Conservation (phyloP, 257 asterid species). For the Jacaranda mimosifolia region DNA sequence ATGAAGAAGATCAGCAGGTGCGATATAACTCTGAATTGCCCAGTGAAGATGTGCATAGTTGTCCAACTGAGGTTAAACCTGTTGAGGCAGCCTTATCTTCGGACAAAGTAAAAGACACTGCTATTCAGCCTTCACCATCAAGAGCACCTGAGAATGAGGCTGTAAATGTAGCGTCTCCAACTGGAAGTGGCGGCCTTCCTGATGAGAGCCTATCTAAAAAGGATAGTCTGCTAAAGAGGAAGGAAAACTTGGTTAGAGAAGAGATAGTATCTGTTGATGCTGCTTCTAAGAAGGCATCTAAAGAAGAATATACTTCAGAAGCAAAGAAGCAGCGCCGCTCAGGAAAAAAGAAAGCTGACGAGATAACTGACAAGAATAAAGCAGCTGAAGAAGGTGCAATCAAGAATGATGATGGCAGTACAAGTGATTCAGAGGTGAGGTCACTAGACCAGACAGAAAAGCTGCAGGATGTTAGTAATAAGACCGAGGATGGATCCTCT, state of each 20-base stretch:
- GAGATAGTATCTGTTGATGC: conserved; percentile 50
- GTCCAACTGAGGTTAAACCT: conserved; percentile 47
- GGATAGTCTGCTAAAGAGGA: conserved; percentile 45
- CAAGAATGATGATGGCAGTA: conserved; percentile 51
- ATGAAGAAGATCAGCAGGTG: conserved; percentile 54
- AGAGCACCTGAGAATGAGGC: conserved; percentile 58
- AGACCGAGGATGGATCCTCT: conserved; percentile 49
- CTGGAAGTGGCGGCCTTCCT: conserved; percentile 55
- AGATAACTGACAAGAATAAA: conserved; percentile 51
- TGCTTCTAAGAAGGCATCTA: conserved; percentile 55
- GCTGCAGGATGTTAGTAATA: conserved; percentile 42
- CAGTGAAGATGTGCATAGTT: conserved; percentile 47
- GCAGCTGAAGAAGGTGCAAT: conserved; percentile 48
- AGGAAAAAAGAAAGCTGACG: conserved; percentile 35
- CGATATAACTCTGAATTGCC: conserved; percentile 41
- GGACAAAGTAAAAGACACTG: conserved; percentile 51
- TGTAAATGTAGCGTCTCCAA: conserved; percentile 56
- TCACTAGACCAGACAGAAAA: conserved; percentile 44
- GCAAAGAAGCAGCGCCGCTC: conserved; percentile 41
- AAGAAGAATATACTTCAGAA: conserved; percentile 55
- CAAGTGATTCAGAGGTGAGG: conserved; percentile 61
- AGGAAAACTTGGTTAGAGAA: conserved; percentile 51
- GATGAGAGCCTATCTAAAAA: conserved; percentile 52
- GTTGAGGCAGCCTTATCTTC: conserved; percentile 50
- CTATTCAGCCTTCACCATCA: conserved; percentile 49